Evolutionary conservation across 2,329 filamentous ascomycete genomes (phyloP).

Genomic region (Diaporthe ampelina): DNA sequence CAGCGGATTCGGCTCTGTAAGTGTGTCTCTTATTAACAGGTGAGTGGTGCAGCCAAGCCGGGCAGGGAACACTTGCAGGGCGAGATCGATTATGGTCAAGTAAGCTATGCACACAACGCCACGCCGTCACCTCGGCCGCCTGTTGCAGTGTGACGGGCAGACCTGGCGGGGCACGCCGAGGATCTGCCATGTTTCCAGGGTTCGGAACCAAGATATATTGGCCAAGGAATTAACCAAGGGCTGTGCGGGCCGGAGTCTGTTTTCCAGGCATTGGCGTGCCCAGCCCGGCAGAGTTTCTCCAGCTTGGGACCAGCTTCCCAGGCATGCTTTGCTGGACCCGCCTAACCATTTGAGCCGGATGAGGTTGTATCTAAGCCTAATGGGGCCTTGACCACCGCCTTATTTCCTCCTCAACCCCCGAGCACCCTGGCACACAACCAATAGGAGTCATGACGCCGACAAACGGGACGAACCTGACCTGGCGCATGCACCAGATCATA

Average conservation of each 20-base stretch:
- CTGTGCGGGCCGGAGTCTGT: constrained; percentile 30
- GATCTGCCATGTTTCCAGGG: constrained; percentile 14
- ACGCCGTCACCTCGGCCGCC: not conserved
- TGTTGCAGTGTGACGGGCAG: not conserved
- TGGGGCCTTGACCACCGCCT: constrained; percentile 38
- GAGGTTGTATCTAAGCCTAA: constrained; percentile 37
- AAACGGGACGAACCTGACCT: constrained; percentile 25
- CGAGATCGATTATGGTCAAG: not conserved
- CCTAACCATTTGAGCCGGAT: not conserved
- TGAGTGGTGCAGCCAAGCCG: too few relatives aligned
- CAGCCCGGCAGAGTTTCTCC: not conserved
- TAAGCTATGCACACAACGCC: not conserved
- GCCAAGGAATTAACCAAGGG: constrained; percentile 28
- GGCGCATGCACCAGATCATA: constrained; percentile 11
- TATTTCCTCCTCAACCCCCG: not conserved
- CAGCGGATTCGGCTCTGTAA: not conserved
- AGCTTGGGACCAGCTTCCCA: not conserved
- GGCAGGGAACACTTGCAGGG: not conserved
- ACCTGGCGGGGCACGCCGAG: constrained; percentile 11
- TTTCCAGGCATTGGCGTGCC: constrained; percentile 15
- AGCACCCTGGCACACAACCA: not conserved
- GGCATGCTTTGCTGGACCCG: constrained; percentile 14
- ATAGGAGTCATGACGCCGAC: not conserved
- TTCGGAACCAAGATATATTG: constrained; percentile 32
- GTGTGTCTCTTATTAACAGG: not conserved